Conservation (phyloP, 768 basidiomycete genomes). For the Termitomyces sp. region DNA sequence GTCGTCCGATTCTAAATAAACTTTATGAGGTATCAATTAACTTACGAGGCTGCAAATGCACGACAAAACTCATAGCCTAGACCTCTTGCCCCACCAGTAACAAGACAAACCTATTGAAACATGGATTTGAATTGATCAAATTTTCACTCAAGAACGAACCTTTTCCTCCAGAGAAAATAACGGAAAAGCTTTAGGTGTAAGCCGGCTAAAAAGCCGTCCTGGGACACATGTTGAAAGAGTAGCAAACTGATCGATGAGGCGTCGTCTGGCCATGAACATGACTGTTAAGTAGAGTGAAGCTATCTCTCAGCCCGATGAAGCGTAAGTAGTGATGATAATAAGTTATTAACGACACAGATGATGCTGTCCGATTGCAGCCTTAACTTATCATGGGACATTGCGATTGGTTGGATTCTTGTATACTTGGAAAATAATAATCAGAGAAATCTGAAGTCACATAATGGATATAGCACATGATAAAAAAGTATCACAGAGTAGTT, state of each 20-base stretch:
- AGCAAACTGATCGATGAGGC: background rate
- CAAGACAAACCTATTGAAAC: slow-evolving; percentile 66
- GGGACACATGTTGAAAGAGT: background rate
- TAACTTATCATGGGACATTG: background rate
- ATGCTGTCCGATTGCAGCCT: background rate
- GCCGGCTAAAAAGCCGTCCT: background rate
- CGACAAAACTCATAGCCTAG: slow-evolving; percentile 88
- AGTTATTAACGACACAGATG: too few relatives aligned
- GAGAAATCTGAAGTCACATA: slow-evolving; percentile 11
- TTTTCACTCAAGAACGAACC: slow-evolving; percentile 28
- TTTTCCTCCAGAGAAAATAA: slow-evolving; percentile 78
- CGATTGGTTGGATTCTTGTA: background rate
- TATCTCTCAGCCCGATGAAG: background rate
- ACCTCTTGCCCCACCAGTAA: slow-evolving; percentile 92
- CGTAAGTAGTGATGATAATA: too few relatives aligned
- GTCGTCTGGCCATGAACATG: background rate
- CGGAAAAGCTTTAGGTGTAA: slow-evolving; percentile 49
- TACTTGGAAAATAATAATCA: background rate
- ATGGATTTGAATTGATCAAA: background rate
- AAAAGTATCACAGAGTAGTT: slow-evolving; percentile 17
- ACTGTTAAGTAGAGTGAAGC: background rate
- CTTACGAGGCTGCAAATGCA: slow-evolving; percentile 83
- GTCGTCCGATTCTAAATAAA: background rate
- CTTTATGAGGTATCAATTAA: slow-evolving; percentile 7
- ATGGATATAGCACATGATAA: slow-evolving; percentile 19